These are phyloP conservation scores for Talaromyces sp. DNA, from an alignment of 2,329 filamentous ascomycete species.

Conservation along the genomic window DNA sequence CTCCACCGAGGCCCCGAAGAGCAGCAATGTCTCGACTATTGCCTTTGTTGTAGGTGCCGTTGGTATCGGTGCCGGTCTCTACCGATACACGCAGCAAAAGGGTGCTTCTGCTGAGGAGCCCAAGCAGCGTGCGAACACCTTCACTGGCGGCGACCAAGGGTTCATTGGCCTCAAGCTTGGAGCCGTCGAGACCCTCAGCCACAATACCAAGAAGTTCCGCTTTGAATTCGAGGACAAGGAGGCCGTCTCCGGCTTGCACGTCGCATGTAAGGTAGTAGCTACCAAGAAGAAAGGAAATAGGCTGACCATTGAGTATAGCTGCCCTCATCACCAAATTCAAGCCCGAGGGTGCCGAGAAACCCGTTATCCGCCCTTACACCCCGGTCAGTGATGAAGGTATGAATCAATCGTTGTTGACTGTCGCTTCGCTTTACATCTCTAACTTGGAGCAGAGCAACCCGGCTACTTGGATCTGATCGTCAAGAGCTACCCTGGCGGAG, in stretches of 20 bases:
- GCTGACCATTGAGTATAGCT: constrained; percentile 31
- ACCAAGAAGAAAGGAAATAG: not conserved
- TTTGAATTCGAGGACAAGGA: constrained; percentile 83
- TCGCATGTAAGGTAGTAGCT: constrained; percentile 57
- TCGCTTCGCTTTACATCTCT: not conserved
- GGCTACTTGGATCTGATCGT: constrained; percentile 85
- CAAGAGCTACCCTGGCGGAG: constrained; percentile 84
- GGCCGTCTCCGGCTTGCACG: constrained; percentile 71
- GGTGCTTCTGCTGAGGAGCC: constrained; percentile 21
- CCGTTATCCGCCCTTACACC: constrained; percentile 86
- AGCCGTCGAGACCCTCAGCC: constrained; percentile 72
- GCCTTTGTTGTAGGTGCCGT: constrained; percentile 40
- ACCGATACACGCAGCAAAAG: constrained; percentile 38
- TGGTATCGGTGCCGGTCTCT: constrained; percentile 50
- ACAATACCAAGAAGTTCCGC: constrained; percentile 90
- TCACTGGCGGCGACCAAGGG: constrained; percentile 84
- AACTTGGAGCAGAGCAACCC: constrained; percentile 51
- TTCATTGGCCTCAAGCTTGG: constrained; percentile 78
- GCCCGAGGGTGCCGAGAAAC: constrained; percentile 74
- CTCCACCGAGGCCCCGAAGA: constrained; percentile 51
- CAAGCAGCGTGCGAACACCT: constrained; percentile 45
- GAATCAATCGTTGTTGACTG: not conserved
- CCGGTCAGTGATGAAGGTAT: constrained; percentile 78
- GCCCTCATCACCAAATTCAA: constrained; percentile 91
- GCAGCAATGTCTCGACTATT: constrained; percentile 55